phyloP scores from a whole-genome alignment of 106 monocot species.

The Ottelia alismoides region DNA sequence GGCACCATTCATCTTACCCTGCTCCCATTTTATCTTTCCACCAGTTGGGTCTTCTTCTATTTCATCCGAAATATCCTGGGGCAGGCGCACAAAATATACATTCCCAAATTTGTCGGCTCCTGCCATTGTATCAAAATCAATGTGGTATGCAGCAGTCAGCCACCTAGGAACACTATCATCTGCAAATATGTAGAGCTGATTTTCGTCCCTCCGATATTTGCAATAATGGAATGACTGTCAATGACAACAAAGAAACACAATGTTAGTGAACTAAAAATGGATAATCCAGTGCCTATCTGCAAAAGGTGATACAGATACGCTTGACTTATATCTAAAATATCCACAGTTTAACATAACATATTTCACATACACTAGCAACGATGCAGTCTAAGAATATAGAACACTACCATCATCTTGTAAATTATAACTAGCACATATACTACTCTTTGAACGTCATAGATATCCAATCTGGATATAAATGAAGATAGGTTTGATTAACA shows the following conservation, averaged over 20 bases:
- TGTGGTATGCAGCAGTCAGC: conserved; percentile 81
- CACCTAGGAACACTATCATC: conserved; percentile 93
- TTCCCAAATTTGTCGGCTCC: conserved; percentile 98
- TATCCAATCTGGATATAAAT: too few species aligned
- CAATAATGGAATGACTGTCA: conserved; percentile 97
- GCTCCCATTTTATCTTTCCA: conserved; percentile 97
- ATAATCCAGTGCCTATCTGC: not conserved
- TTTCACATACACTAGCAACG: too few species aligned
- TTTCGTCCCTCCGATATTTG: conserved; percentile 94
- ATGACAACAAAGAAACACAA: conserved; percentile 3
- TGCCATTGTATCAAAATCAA: conserved; percentile 98
- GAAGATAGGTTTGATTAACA: too few species aligned
- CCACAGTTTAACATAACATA: too few species aligned
- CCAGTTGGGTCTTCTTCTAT: conserved; percentile 98
- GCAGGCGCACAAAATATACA: conserved; percentile 76
- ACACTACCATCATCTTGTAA: too few species aligned
- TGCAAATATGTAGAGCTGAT: conserved; percentile 90
- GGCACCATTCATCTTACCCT: conserved; percentile 92
- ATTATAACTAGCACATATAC: too few species aligned
- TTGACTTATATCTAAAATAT: too few species aligned
- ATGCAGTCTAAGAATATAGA: too few species aligned
- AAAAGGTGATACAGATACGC: too few species aligned
- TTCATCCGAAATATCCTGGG: conserved; percentile 93
- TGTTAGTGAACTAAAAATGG: not conserved
- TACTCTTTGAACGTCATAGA: too few species aligned